A percentile compares a stretch with the other conserved stretches of the same genome.
phyloP scores from a whole-genome alignment of 2,329 filamentous ascomycete species.

The Juglanconis sp. region DNA sequence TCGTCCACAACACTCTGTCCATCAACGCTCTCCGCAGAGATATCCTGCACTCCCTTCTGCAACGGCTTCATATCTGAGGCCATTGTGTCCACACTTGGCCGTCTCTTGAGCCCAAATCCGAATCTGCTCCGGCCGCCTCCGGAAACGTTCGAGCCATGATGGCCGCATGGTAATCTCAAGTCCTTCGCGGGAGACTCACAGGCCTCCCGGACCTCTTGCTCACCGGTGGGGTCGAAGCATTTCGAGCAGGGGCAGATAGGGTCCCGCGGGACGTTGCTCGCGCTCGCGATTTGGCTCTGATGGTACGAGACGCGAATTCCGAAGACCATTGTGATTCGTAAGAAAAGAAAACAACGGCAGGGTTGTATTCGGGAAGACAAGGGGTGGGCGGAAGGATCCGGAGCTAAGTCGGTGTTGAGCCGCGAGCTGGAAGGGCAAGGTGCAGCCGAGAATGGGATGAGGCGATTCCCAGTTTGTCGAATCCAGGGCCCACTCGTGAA shows the following conservation, averaged over 20 bases:
- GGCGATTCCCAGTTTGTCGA: slow-evolving; percentile 8
- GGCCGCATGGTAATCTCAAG: background rate
- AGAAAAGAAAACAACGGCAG: background rate
- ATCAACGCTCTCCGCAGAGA: background rate
- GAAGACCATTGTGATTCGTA: slow-evolving; percentile 8
- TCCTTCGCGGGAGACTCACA: slow-evolving; percentile 11
- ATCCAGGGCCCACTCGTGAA: background rate
- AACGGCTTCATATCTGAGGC: slow-evolving; percentile 10
- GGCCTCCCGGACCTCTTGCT: background rate
- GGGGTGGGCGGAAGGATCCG: background rate
- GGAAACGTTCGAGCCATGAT: background rate
- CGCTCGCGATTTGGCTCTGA: slow-evolving; percentile 7
- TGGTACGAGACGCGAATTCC: slow-evolving; percentile 15
- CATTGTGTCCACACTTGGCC: slow-evolving; percentile 2
- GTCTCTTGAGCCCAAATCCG: background rate
- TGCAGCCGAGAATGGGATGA: background rate
- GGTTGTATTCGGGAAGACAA: background rate
- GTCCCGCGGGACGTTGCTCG: background rate
- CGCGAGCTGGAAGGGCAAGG: background rate
- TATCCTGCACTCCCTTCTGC: background rate
- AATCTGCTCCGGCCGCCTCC: background rate
- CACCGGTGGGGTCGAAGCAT: slow-evolving; percentile 10
- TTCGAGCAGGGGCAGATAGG: slow-evolving; percentile 13
- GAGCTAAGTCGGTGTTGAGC: slow-evolving; percentile 14
- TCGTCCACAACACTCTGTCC: background rate